Evolutionary conservation across 352 stramenopile genomes (phyloP).

Genomic region (Peronospora belbahrii): DNA sequence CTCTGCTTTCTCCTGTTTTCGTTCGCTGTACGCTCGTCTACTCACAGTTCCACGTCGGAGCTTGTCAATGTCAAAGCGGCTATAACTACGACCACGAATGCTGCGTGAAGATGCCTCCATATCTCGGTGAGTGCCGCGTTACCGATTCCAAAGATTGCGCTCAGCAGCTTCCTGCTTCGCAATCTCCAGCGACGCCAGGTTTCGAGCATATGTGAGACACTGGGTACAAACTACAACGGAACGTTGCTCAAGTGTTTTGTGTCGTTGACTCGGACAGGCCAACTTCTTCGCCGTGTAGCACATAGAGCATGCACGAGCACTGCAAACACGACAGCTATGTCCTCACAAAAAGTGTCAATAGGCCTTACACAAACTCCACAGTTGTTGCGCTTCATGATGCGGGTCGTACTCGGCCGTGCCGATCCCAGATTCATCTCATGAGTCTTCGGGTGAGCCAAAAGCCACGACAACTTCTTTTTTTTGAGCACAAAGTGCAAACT

Average conservation of each 20-base stretch:
- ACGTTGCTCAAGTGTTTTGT: conserved; percentile 29
- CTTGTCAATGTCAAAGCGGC: conserved; percentile 2
- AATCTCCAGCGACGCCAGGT: conserved; percentile 27
- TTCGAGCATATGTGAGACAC: conserved; percentile 25
- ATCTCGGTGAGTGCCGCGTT: conserved; percentile 6
- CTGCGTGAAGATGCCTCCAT: not conserved
- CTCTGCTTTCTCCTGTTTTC: not conserved
- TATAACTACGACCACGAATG: conserved; percentile 13
- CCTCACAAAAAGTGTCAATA: conserved; percentile 23
- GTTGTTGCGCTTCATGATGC: conserved; percentile 18
- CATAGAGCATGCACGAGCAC: conserved; percentile 21
- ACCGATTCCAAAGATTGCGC: conserved; percentile 2
- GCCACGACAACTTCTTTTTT: conserved; percentile 50
- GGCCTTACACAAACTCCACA: conserved; percentile 30
- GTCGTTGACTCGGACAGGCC: conserved; percentile 20
- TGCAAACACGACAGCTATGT: conserved; percentile 28
- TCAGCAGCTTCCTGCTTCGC: conserved; percentile 23
- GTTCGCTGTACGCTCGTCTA: no score
- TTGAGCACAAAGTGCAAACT: conserved; percentile 26
- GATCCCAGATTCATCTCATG: conserved; percentile 8
- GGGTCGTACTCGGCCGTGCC: conserved; percentile 9
- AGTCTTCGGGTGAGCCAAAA: conserved; percentile 27
- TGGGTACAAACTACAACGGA: conserved; percentile 27
- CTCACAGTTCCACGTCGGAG: conserved; percentile 5
- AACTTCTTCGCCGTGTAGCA: conserved; percentile 38